These are phyloP conservation scores for Lactarius tabidus DNA, from an alignment of 768 basidiomycete species.

Conservation along the genomic window DNA sequence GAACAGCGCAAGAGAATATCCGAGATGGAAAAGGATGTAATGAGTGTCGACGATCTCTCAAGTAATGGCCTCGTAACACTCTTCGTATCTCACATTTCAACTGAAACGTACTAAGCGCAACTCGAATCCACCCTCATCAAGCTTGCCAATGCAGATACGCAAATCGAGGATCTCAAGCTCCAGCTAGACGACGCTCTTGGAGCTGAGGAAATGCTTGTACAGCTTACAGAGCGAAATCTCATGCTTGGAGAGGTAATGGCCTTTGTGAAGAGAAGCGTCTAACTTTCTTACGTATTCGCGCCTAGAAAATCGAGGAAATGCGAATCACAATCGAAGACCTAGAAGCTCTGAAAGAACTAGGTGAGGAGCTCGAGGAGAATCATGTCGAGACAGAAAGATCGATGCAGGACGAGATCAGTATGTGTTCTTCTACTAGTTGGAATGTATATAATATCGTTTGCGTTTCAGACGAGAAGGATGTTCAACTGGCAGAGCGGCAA, in stretches of 20 bases:
- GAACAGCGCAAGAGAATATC: slow-evolving; percentile 75
- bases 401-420: slow-evolving; percentile 86
- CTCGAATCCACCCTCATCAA: slow-evolving; percentile 78
- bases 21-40: slow-evolving; percentile 89
- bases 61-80: slow-evolving; percentile 37
- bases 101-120: slow-evolving; percentile 47
- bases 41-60: slow-evolving; percentile 74
- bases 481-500: slow-evolving; percentile 60
- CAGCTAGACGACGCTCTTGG: slow-evolving; percentile 95
- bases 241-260: slow-evolving; percentile 76
- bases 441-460: neutral
- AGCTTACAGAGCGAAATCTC: slow-evolving; percentile 91
- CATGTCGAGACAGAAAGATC: slow-evolving; percentile 91
- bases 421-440: slow-evolving; percentile 25
- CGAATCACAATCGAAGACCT: slow-evolving; percentile 93
- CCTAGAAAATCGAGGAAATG: slow-evolving; percentile 96
- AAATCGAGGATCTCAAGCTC: slow-evolving; percentile 89
- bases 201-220: slow-evolving; percentile 94
- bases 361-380: slow-evolving; percentile 95
- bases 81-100: slow-evolving; percentile 13
- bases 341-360: slow-evolving; percentile 92
- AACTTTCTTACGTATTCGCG: neutral
- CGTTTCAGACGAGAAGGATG: slow-evolving; percentile 60
- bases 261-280: neutral
- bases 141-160: slow-evolving; percentile 82